These are phyloP conservation scores for Garcia nutans DNA, from an alignment of 345 rosid genomes.

Conservation along the genomic window DNA sequence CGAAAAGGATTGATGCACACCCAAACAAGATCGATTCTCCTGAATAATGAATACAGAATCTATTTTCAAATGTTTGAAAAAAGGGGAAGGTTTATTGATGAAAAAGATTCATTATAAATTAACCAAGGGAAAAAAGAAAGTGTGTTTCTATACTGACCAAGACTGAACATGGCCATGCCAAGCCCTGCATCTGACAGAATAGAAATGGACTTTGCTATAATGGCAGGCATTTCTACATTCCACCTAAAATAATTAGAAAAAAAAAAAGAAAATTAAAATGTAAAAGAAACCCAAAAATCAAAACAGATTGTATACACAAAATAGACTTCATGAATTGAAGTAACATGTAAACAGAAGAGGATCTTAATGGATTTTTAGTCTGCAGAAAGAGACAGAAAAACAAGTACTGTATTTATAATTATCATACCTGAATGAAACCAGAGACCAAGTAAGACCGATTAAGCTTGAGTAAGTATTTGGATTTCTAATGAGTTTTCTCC, in stretches of 20 bases:
- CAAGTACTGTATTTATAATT: background rate
- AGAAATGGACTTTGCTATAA: constrained; percentile 90
- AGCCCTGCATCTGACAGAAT: constrained; percentile 99
- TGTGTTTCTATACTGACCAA: constrained; percentile 64
- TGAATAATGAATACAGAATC: too few relatives aligned
- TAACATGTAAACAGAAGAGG: too few relatives aligned
- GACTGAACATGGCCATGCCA: constrained; percentile 99
- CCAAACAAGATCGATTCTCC: too few relatives aligned
- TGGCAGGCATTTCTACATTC: constrained; percentile 91
- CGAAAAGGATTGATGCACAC: too few relatives aligned
- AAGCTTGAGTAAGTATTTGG: constrained; percentile 98
- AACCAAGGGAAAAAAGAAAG: background rate
- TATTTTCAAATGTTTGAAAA: too few relatives aligned
- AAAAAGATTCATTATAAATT: too few relatives aligned
- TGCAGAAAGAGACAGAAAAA: constrained; percentile 14
- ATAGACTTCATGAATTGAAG: background rate
- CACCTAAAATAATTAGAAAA: constrained; percentile 48
- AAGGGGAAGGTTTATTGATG: too few relatives aligned
- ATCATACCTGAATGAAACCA: constrained; percentile 74
- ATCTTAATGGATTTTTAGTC: background rate
- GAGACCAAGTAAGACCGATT: constrained; percentile 89
- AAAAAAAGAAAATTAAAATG: background rate
- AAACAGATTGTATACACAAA: constrained; percentile 7
- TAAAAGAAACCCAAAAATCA: constrained; percentile 7
- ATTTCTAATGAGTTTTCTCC: constrained; percentile 98